These are phyloP conservation scores for Calonectria honghensis DNA, from an alignment of 2,329 filamentous ascomycete genomes.

Conservation along the genomic window DNA sequence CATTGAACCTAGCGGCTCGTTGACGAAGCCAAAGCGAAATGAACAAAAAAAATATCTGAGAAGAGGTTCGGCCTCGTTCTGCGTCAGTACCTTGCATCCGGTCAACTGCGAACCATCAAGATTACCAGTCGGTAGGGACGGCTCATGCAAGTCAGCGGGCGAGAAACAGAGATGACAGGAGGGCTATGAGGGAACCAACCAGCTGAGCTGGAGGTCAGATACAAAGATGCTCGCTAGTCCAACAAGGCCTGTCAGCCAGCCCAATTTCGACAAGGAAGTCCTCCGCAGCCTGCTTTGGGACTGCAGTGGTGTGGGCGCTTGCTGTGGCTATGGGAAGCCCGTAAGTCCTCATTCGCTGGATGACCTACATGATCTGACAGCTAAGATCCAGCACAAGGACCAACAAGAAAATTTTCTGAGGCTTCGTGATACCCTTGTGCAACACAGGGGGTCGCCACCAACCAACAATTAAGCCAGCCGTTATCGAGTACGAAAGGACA, in stretches of 20 bases:
- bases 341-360: constrained; percentile 46
- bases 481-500: constrained; percentile 39
- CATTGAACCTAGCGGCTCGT: constrained; percentile 22
- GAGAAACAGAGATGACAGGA: constrained; percentile 28
- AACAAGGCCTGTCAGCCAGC: constrained; percentile 27
- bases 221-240: constrained; percentile 22
- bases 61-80: constrained; percentile 3
- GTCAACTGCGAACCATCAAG: constrained; percentile 30
- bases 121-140: constrained; percentile 34
- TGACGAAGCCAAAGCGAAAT: constrained; percentile 12
- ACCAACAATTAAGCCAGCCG: constrained; percentile 45
- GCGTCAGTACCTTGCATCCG: constrained; percentile 40
- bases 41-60: constrained; percentile 10
- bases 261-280: constrained; percentile 20
- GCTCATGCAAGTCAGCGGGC: constrained; percentile 44
- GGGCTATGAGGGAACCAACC: constrained; percentile 36
- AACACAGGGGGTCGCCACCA: constrained; percentile 32
- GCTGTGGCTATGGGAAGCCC: constrained; percentile 1
- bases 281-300: constrained; percentile 38
- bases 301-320: constrained; percentile 35
- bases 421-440: constrained; percentile 45
- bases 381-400: constrained; percentile 39
- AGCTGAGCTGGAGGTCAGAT: constrained; percentile 13
- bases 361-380: constrained; percentile 52
- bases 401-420: constrained; percentile 40